Conservation (phyloP, 1,284 basidiomycete genomes). For the Cronartium quercuum region DNA sequence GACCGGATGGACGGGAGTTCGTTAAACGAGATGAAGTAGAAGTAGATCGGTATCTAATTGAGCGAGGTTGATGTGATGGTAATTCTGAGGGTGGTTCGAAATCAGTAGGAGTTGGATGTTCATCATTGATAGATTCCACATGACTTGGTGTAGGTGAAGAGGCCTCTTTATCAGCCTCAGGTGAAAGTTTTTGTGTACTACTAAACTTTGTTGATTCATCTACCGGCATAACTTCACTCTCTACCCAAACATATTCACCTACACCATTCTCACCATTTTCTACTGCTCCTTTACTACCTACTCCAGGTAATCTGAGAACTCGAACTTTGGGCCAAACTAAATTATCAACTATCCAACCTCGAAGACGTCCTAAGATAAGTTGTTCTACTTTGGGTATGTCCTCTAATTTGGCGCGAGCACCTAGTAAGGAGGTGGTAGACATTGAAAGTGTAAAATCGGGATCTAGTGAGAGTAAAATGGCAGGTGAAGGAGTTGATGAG, state of each 20-base stretch:
- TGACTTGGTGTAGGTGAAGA: slow-evolving; percentile 1
- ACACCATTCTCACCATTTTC: slow-evolving; percentile 97
- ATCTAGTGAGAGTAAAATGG: slow-evolving; percentile 51
- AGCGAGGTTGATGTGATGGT: slow-evolving; percentile 3
- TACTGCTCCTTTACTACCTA: slow-evolving; percentile 82
- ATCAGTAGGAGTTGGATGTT: background rate
- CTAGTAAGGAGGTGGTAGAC: slow-evolving; percentile 55
- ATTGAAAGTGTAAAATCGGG: slow-evolving; percentile 57
- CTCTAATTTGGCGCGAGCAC: slow-evolving; percentile 57
- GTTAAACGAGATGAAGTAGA: background rate
- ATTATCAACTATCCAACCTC: slow-evolving; percentile 53
- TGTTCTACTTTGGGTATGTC: slow-evolving; percentile 60
- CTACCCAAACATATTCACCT: slow-evolving; percentile 53
- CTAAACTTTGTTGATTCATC: slow-evolving; percentile 1
- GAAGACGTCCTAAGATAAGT: slow-evolving; percentile 54
- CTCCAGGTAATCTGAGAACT: slow-evolving; percentile 52
- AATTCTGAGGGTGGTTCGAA: background rate
- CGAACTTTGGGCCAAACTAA: slow-evolving; percentile 55
- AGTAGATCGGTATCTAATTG: background rate
- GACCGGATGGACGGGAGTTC: background rate
- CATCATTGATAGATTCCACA: background rate
- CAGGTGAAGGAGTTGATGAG: slow-evolving; percentile 51
- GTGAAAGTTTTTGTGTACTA: background rate
- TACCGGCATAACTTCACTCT: background rate
- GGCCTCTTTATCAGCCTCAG: slow-evolving; percentile 31